Conservation (phyloP, 257 asterid species). For the Solanum bukasovii region DNA sequence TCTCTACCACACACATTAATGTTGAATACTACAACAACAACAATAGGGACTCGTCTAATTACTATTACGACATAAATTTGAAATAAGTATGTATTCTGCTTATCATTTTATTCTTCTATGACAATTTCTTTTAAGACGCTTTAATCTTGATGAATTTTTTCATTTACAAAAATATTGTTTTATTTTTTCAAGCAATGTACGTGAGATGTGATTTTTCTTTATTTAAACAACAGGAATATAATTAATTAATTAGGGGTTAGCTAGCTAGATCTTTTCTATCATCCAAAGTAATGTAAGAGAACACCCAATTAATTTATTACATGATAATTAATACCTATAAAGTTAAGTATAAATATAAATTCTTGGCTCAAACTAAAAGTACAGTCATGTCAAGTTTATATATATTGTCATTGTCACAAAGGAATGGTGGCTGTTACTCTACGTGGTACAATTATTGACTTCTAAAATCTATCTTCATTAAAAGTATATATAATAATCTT, state of each 20-base stretch:
- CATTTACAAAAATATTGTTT: background rate
- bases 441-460: background rate
- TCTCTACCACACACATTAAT: background rate
- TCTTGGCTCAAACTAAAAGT: background rate
- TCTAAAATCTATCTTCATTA: background rate
- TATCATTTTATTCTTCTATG: too few relatives aligned
- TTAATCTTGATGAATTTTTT: background rate
- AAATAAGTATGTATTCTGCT: too few relatives aligned
- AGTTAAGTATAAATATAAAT: background rate
- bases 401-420: background rate
- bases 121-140: background rate
- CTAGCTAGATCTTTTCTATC: background rate
- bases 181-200: background rate
- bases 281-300: background rate
- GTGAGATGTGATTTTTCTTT: background rate
- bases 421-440: background rate
- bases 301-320: background rate
- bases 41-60: background rate
- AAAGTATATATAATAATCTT: too few relatives aligned
- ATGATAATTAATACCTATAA: background rate
- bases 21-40: background rate
- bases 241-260: background rate
- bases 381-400: background rate
- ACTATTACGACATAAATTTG: too few relatives aligned
- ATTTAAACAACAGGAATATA: background rate